Evolutionary conservation across 2,329 filamentous ascomycete species (phyloP).

Genomic region (Cytospora mali): DNA sequence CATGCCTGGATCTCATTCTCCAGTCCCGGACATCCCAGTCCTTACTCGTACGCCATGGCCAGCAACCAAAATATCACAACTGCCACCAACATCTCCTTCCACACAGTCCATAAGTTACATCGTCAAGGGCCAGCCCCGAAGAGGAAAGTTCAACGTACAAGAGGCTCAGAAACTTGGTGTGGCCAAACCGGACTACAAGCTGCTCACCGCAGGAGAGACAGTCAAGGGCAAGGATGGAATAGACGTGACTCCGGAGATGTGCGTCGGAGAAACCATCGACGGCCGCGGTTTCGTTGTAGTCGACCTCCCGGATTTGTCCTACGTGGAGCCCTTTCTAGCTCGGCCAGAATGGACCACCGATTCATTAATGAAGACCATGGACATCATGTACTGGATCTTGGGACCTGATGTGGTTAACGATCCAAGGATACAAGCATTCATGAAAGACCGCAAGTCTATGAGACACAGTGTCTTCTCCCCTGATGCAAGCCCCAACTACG

Average conservation of each 20-base stretch:
- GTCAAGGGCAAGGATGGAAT: slow-evolving; percentile 67
- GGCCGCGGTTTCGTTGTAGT: slow-evolving; percentile 78
- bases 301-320: slow-evolving; percentile 72
- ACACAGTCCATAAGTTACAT: slow-evolving; percentile 82
- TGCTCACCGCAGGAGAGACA: slow-evolving; percentile 63
- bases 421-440: slow-evolving; percentile 67
- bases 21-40: slow-evolving; percentile 68
- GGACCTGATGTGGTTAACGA: slow-evolving; percentile 68
- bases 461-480: slow-evolving; percentile 78
- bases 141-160: slow-evolving; percentile 77
- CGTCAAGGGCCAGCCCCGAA: slow-evolving; percentile 71
- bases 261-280: slow-evolving; percentile 67
- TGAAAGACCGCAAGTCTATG: slow-evolving; percentile 59
- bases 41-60: slow-evolving; percentile 80
- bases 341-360: slow-evolving; percentile 72
- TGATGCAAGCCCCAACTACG: slow-evolving; percentile 74
- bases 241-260: slow-evolving; percentile 82
- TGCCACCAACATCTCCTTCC: slow-evolving; percentile 71
- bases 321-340: slow-evolving; percentile 69
- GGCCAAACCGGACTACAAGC: slow-evolving; percentile 55
- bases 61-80: slow-evolving; percentile 60
- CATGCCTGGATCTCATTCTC: slow-evolving; percentile 51
- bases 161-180: slow-evolving; percentile 69
- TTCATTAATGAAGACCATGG: slow-evolving; percentile 67
- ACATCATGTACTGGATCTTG: slow-evolving; percentile 79